Evolutionary conservation across 2,329 filamentous ascomycete genomes (phyloP).

Genomic region (Xylaria hypoxylon): DNA sequence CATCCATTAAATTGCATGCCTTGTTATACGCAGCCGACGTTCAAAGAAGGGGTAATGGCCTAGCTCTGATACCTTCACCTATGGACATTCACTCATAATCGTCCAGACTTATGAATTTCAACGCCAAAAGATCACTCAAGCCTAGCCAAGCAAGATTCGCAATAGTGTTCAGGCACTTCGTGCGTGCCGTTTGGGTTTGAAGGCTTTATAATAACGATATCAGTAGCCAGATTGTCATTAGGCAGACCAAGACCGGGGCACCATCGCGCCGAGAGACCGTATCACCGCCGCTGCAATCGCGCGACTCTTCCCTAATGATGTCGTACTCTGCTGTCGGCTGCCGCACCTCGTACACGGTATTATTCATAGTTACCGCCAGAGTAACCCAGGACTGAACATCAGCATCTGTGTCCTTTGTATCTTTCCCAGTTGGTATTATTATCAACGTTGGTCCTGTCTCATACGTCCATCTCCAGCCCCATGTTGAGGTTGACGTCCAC

Average conservation of each 20-base stretch:
- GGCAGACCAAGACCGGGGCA: constrained; percentile 7
- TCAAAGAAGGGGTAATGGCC: background rate
- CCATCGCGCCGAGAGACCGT: constrained; percentile 13
- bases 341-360: constrained; percentile 17
- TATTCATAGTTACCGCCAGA: constrained; percentile 12
- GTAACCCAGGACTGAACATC: constrained; percentile 15
- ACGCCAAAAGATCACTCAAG: constrained; percentile 5
- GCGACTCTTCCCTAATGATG: constrained; percentile 1
- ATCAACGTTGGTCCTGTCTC: constrained; percentile 11
- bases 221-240: constrained; percentile 10
- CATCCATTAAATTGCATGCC: background rate
- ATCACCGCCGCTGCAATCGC: constrained; percentile 6
- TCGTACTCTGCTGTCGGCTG: constrained; percentile 14
- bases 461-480: constrained; percentile 11
- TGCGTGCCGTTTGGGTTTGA: constrained; percentile 3
- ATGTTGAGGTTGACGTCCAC: constrained; percentile 15
- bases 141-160: background rate
- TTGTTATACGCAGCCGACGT: background rate
- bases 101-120: constrained; percentile 2
- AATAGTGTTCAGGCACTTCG: background rate
- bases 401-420: constrained; percentile 1
- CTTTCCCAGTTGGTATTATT: constrained; percentile 11
- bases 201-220: constrained; percentile 16
- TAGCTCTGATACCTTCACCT: constrained; percentile 1
- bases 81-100: constrained; percentile 2